Percentiles rank a stretch among this genome's conserved stretches.
These are phyloP conservation scores for Apiospora aurea DNA, from an alignment of 2,329 filamentous ascomycete species.

Conservation along the genomic window DNA sequence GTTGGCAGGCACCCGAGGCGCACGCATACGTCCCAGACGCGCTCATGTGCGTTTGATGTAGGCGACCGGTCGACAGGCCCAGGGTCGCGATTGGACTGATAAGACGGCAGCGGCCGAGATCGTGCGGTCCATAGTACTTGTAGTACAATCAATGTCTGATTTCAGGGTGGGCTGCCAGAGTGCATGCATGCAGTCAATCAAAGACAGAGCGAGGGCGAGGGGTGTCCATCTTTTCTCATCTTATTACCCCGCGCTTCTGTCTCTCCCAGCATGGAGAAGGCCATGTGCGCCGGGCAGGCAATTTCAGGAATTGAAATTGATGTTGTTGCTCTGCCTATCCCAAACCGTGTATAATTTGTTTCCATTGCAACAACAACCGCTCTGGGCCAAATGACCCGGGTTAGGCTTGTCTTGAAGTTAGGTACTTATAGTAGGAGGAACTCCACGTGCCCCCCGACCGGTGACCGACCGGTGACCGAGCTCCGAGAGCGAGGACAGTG, in stretches of 20 bases:
- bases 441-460: constrained; percentile 8
- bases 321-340: constrained; percentile 9
- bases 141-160: not conserved
- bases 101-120: not conserved
- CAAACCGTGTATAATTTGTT: constrained; percentile 1
- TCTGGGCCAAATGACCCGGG: not conserved
- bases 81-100: not conserved
- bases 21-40: not conserved
- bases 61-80: not conserved
- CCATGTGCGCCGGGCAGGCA: not conserved
- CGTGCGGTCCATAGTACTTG: constrained; percentile 1
- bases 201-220: not conserved
- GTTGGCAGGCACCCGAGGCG: not conserved
- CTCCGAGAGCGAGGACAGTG: not conserved
- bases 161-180: not conserved
- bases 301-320: not conserved
- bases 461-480: constrained; percentile 11
- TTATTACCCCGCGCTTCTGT: constrained; percentile 5
- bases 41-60: not conserved
- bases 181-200: not conserved
- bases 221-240: constrained; percentile 11
- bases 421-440: not conserved
- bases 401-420: constrained; percentile 8
- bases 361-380: not conserved
- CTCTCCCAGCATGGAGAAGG: not conserved